Evolutionary conservation across 352 stramenopile genomes (phyloP).

Genomic region (Globisporangium emineosum): DNA sequence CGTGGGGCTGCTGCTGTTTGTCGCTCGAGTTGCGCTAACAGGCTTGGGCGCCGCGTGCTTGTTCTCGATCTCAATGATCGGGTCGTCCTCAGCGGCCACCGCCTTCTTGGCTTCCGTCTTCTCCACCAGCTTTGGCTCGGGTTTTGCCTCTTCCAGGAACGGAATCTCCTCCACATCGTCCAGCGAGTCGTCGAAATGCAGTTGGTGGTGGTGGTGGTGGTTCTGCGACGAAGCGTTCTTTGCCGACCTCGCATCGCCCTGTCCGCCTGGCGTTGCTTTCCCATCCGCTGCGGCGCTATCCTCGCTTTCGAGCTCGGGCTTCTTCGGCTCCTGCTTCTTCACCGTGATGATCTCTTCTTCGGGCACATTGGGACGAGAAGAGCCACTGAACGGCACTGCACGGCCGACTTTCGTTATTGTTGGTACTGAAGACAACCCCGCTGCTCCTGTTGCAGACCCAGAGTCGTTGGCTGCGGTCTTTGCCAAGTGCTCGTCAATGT

Average conservation of each 20-base stretch:
- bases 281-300: neutral
- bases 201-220: constrained; percentile 16
- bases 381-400: constrained; percentile 55
- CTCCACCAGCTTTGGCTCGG: constrained; percentile 32
- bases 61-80: constrained; percentile 55
- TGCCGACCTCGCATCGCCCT: constrained; percentile 13
- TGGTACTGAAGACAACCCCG: neutral
- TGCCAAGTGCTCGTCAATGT: constrained; percentile 20
- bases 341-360: constrained; percentile 74
- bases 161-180: constrained; percentile 81
- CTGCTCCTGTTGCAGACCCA: neutral
- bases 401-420: constrained; percentile 32
- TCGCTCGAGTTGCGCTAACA: neutral
- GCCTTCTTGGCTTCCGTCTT: constrained; percentile 19
- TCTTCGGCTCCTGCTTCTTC: constrained; percentile 55
- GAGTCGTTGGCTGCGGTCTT: constrained; percentile 1
- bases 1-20: neutral
- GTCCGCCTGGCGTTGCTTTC: neutral
- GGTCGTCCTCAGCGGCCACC: constrained; percentile 37
- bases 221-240: constrained; percentile 14
- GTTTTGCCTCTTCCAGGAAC: constrained; percentile 59
- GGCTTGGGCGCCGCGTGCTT: constrained; percentile 37
- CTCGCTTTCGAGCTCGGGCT: constrained; percentile 23
- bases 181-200: constrained; percentile 53
- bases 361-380: constrained; percentile 41